Percentiles rank a stretch among this genome's conserved stretches.
Evolutionary conservation across 2,329 filamentous ascomycete genomes (phyloP).

Genomic region (Hypoxylon sp.): DNA sequence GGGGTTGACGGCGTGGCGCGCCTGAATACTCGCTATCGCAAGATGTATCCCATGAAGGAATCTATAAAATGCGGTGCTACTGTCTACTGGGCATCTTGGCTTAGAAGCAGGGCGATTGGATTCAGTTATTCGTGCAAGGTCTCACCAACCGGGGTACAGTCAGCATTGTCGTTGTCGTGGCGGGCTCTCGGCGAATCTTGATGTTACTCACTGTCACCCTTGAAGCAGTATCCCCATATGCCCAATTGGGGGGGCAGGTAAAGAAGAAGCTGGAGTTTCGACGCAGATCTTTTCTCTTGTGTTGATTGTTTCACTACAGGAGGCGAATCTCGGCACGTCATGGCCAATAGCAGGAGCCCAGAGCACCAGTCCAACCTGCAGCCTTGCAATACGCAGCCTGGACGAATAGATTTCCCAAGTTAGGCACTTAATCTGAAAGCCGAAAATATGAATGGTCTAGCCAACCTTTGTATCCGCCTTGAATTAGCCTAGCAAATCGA

Average conservation of each 20-base stretch:
- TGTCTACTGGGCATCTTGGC: constrained; percentile 34
- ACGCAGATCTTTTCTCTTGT: constrained; percentile 37
- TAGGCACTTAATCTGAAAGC: constrained; percentile 27
- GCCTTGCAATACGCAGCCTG: constrained; percentile 40
- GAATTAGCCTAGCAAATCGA: constrained; percentile 4
- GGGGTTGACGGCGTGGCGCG: constrained; percentile 24
- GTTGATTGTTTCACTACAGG: constrained; percentile 33
- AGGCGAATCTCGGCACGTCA: constrained; percentile 39
- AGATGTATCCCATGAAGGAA: constrained; percentile 37
- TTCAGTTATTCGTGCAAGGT: constrained; percentile 35
- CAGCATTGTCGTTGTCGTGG: constrained; percentile 44
- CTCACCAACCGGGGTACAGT: constrained; percentile 35
- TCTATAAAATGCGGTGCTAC: constrained; percentile 42
- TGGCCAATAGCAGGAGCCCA: constrained; percentile 36
- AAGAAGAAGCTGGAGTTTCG: constrained; percentile 24
- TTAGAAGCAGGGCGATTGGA: constrained; percentile 41
- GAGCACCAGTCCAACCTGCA: constrained; percentile 37
- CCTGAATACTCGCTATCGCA: constrained; percentile 28
- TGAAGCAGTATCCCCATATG: constrained; percentile 38
- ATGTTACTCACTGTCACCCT: constrained; percentile 43
- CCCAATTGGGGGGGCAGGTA: constrained; percentile 37
- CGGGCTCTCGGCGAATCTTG: constrained; percentile 40
- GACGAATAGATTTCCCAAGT: constrained; percentile 28
- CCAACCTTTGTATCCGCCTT: constrained; percentile 13
- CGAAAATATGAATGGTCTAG: constrained; percentile 27